Percentiles rank a stretch among this genome's conserved stretches.
phyloP scores from a whole-genome alignment of 495 filamentous ascomycete genomes.

The Penicillium mononematosum region DNA sequence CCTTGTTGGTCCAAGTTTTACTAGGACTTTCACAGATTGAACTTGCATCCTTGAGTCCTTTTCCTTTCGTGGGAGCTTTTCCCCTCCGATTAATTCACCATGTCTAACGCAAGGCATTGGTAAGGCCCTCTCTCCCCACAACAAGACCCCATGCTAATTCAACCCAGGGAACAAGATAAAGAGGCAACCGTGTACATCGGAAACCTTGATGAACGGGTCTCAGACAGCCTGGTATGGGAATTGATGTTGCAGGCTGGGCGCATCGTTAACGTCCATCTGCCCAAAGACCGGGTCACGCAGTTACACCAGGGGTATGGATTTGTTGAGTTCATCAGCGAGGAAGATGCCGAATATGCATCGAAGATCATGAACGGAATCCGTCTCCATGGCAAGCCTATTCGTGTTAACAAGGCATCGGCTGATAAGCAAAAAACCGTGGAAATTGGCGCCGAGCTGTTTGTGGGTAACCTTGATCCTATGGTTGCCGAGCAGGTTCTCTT shows the following conservation, averaged over 20 bases:
- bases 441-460: slow-evolving; percentile 94
- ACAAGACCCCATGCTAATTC: slow-evolving; percentile 9
- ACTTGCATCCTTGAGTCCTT: not conserved
- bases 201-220: slow-evolving; percentile 94
- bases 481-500: slow-evolving; percentile 96
- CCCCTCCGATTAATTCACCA: slow-evolving; percentile 26
- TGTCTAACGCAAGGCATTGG: slow-evolving; percentile 82
- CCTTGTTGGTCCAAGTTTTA: not conserved
- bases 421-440: slow-evolving; percentile 97
- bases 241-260: slow-evolving; percentile 96
- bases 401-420: slow-evolving; percentile 93
- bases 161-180: slow-evolving; percentile 91
- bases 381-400: slow-evolving; percentile 89
- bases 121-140: slow-evolving; percentile 35
- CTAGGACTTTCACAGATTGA: not conserved
- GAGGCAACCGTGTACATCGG: slow-evolving; percentile 98
- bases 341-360: slow-evolving; percentile 95
- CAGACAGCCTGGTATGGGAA: slow-evolving; percentile 90
- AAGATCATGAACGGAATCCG: slow-evolving; percentile 96
- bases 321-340: slow-evolving; percentile 94
- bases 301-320: slow-evolving; percentile 98
- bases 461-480: slow-evolving; percentile 93
- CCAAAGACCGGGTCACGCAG: slow-evolving; percentile 95
- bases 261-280: slow-evolving; percentile 95
- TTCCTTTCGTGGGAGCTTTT: not conserved